These are phyloP conservation scores for Rhodamnia argentea DNA, from an alignment of 345 rosid species.

Conservation along the genomic window DNA sequence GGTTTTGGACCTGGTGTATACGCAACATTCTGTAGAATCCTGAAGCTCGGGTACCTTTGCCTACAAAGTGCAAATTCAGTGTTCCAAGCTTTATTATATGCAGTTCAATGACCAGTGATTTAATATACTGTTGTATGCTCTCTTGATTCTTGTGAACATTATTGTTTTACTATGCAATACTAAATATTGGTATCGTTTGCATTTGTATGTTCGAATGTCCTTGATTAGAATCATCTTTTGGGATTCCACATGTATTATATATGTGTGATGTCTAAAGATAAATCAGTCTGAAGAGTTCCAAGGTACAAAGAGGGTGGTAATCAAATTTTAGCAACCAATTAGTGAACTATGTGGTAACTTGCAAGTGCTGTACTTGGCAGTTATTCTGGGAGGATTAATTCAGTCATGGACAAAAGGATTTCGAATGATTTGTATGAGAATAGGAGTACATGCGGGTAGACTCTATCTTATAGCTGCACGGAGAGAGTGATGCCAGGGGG, in stretches of 20 bases:
- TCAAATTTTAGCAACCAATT: not conserved
- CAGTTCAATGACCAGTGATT: not conserved
- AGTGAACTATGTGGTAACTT: not conserved
- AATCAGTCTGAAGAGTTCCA: not conserved
- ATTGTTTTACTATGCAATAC: not conserved
- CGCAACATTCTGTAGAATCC: slow-evolving; percentile 71
- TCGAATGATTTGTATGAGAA: not conserved
- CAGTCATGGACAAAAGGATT: not conserved
- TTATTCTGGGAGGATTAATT: not conserved
- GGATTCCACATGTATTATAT: not conserved
- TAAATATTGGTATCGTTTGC: not conserved
- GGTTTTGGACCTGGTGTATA: slow-evolving; percentile 63
- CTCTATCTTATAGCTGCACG: not conserved
- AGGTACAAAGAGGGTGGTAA: not conserved
- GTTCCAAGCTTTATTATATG: not conserved
- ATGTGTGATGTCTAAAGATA: not conserved
- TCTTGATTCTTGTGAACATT: not conserved
- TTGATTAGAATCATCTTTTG: not conserved
- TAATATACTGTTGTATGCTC: not conserved
- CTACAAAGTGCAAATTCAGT: not conserved
- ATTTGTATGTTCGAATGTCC: not conserved
- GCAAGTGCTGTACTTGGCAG: not conserved
- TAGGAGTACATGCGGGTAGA: not conserved
- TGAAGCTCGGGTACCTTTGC: slow-evolving; percentile 36
- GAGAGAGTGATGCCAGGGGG: not conserved